Conservation (phyloP, 164 flowering plant species). For the Stephania japonica region DNA sequence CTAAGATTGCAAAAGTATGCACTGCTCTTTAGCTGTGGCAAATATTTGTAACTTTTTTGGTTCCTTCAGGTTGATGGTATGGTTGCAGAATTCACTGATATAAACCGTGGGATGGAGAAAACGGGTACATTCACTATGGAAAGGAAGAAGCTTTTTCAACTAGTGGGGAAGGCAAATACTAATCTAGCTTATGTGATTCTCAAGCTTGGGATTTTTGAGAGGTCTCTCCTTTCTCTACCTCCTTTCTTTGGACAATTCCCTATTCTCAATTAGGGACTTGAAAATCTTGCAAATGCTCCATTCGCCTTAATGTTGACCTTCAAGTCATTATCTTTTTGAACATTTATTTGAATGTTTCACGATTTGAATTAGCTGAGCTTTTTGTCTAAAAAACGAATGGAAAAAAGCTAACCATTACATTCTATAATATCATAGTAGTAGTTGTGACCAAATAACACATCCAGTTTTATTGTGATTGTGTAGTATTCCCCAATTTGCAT, state of each 20-base stretch:
- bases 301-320: background rate
- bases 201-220: conserved; percentile 74
- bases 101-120: conserved; percentile 90
- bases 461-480: no score
- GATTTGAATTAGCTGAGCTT: background rate
- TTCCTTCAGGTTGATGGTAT: conserved; percentile 83
- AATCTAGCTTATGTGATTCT: conserved; percentile 94
- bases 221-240: background rate
- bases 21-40: background rate
- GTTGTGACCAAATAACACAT: no score
- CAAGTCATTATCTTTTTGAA: background rate
- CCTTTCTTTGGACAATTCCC: background rate
- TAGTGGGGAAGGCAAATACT: conserved; percentile 92
- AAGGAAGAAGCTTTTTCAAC: conserved; percentile 82
- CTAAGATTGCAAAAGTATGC: background rate
- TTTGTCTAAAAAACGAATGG: no score
- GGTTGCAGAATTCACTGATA: conserved; percentile 96
- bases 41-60: background rate
- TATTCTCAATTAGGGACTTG: background rate
- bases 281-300: background rate
- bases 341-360: background rate
- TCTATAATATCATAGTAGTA: background rate
- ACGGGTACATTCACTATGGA: conserved; percentile 95
- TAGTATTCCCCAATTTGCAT: no score
- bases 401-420: background rate